A percentile compares a stretch with the other conserved stretches of the same genome.
phyloP scores from a whole-genome alignment of 2,329 filamentous ascomycete species.

The Trichoderma simmonsii region DNA sequence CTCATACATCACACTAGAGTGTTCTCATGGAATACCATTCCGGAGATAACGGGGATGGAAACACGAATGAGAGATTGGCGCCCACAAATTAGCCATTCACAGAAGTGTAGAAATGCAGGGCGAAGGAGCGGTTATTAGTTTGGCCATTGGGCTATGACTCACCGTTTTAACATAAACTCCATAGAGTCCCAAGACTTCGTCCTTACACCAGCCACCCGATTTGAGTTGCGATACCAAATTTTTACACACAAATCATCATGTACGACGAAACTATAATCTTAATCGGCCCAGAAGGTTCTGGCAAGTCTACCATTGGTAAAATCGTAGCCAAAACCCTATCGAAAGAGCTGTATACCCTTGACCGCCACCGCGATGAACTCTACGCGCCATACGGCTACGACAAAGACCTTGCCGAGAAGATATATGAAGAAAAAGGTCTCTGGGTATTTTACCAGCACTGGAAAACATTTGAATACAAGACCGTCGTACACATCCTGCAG shows the following conservation, averaged over 20 bases:
- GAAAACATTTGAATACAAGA: not conserved
- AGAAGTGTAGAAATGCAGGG: not conserved
- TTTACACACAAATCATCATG: not conserved
- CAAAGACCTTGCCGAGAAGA: not conserved
- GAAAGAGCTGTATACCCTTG: conserved; percentile 15
- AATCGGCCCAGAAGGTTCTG: conserved; percentile 19
- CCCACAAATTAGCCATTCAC: not conserved
- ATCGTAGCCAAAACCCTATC: not conserved
- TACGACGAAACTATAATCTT: not conserved
- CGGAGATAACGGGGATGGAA: not conserved
- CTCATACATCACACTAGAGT: not conserved
- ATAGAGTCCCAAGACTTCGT: not conserved
- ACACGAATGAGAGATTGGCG: not conserved
- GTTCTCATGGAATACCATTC: no score
- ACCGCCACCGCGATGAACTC: conserved; percentile 17
- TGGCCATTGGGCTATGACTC: not conserved
- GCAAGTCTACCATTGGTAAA: conserved; percentile 17
- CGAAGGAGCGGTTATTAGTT: not conserved
- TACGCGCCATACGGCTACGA: conserved; percentile 18
- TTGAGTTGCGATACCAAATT: not conserved
- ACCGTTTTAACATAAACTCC: not conserved
- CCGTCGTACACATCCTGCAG: not conserved
- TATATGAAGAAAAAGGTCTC: not conserved
- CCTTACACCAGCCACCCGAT: not conserved
- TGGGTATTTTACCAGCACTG: conserved; percentile 3